These are phyloP conservation scores for Aspergillus cavernicola DNA, from an alignment of 495 filamentous ascomycete species.

Conservation along the genomic window DNA sequence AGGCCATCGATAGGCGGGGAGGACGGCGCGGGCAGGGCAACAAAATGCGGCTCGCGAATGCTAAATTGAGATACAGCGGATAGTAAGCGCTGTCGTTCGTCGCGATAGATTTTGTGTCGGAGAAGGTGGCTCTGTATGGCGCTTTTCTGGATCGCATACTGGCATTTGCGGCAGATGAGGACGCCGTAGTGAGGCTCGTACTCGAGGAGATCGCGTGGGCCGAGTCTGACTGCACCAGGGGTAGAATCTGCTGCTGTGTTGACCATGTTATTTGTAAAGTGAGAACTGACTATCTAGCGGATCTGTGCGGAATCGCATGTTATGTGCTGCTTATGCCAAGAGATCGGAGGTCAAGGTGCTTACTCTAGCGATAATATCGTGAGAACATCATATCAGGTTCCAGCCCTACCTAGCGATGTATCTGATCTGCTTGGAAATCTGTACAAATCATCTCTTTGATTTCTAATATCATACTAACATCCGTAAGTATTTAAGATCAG, in stretches of 20 bases:
- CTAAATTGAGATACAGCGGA: neutral
- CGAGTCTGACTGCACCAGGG: neutral
- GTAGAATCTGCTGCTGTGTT: too few relatives aligned
- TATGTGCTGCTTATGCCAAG: too few relatives aligned
- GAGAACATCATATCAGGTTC: too few relatives aligned
- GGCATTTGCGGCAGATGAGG: conserved; percentile 9
- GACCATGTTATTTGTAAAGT: neutral
- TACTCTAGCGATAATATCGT: too few relatives aligned
- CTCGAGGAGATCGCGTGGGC: neutral
- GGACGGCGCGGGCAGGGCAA: neutral
- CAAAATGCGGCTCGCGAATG: neutral
- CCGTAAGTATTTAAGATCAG: too few relatives aligned
- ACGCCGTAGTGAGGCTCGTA: conserved; percentile 6
- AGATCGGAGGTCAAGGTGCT: too few relatives aligned
- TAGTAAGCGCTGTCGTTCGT: conserved; percentile 1
- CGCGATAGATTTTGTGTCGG: conserved; percentile 10
- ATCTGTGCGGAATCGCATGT: too few relatives aligned
- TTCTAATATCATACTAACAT: too few relatives aligned
- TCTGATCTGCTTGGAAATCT: too few relatives aligned
- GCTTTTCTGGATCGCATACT: conserved; percentile 13
- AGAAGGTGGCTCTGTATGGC: conserved; percentile 10
- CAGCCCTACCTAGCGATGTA: too few relatives aligned
- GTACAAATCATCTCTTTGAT: too few relatives aligned
- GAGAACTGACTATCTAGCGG: neutral
- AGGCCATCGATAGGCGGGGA: neutral